Percentiles rank a stretch among this genome's conserved stretches.
Conservation (phyloP, 495 filamentous ascomycete genomes). For the Penicillium goetzii region DNA sequence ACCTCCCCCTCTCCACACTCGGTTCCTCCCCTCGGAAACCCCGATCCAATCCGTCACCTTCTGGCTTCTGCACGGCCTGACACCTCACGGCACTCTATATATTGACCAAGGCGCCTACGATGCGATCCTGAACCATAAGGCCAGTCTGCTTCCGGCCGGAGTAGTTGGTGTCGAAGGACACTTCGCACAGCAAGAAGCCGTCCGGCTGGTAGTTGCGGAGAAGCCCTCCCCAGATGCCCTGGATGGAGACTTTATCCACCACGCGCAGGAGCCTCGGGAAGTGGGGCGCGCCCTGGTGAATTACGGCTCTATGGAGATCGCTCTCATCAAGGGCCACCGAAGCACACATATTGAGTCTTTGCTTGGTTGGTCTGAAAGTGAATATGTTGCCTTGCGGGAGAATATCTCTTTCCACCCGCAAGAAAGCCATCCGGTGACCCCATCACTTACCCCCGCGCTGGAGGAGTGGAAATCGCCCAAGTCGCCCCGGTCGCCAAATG, state of each 20-base stretch:
- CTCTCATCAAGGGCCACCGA: constrained; percentile 78
- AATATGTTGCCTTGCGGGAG: constrained; percentile 89
- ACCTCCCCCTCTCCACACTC: constrained; percentile 75
- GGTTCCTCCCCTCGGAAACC: constrained; percentile 84
- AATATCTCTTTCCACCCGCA: constrained; percentile 71
- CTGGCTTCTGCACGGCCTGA: constrained; percentile 95
- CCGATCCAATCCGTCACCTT: constrained; percentile 92
- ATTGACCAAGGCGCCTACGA: constrained; percentile 87
- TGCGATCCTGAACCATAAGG: constrained; percentile 73
- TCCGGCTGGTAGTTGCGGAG: constrained; percentile 78
- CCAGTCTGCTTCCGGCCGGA: constrained; percentile 88
- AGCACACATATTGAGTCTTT: constrained; percentile 78
- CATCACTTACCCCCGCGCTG: constrained; percentile 45
- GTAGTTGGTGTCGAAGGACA: constrained; percentile 85
- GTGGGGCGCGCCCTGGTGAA: constrained; percentile 93
- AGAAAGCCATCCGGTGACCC: constrained; percentile 34
- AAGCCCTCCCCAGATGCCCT: constrained; percentile 42
- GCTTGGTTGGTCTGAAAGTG: constrained; percentile 89
- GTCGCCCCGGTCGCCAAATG: neutral
- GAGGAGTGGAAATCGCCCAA: constrained; percentile 30
- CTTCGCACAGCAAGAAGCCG: constrained; percentile 91
- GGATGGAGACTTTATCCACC: constrained; percentile 48
- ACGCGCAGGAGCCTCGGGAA: constrained; percentile 62
- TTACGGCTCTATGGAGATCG: constrained; percentile 83
- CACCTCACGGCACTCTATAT: constrained; percentile 85